phyloP scores from a whole-genome alignment of 371 early-diverging fungal genomes.

The Rhizopus sp. region DNA sequence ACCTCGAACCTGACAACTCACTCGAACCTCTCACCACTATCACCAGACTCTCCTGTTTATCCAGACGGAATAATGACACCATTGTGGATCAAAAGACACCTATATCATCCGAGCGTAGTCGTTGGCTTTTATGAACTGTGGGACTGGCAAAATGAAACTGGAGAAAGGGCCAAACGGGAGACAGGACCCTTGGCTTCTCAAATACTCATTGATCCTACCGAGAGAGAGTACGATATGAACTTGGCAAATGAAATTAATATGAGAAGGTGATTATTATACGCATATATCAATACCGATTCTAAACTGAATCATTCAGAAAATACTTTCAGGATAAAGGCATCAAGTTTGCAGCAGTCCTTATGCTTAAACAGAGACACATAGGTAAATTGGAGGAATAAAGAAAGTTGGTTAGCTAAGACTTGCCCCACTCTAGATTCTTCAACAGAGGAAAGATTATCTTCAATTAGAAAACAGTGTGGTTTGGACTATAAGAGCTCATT shows the following conservation, averaged over 20 bases:
- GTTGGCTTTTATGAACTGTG: slow-evolving; percentile 73
- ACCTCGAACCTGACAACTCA: slow-evolving; percentile 43
- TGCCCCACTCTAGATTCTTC: slow-evolving; percentile 40
- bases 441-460: slow-evolving; percentile 65
- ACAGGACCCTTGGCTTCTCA: slow-evolving; percentile 62
- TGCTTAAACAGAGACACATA: slow-evolving; percentile 55
- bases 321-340: slow-evolving; percentile 66
- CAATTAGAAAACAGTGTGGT: slow-evolving; percentile 66
- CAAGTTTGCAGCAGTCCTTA: slow-evolving; percentile 73
- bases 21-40: slow-evolving; percentile 70
- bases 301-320: slow-evolving; percentile 44
- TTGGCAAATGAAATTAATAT: slow-evolving; percentile 70
- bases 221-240: slow-evolving; percentile 62
- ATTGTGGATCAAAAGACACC: slow-evolving; percentile 70
- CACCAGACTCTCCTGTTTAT: slow-evolving; percentile 68
- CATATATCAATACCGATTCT: neutral
- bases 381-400: slow-evolving; percentile 36
- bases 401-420: too few species aligned
- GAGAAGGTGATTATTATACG: slow-evolving; percentile 46
- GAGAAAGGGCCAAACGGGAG: slow-evolving; percentile 37
- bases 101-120: slow-evolving; percentile 65
- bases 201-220: slow-evolving; percentile 46
- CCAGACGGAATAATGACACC: slow-evolving; percentile 85
- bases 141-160: slow-evolving; percentile 45
- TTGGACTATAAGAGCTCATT: slow-evolving; percentile 66